Base-by-base conservation (phyloP, 164 flowering plant species). In the Vitis amurensis region DNA sequence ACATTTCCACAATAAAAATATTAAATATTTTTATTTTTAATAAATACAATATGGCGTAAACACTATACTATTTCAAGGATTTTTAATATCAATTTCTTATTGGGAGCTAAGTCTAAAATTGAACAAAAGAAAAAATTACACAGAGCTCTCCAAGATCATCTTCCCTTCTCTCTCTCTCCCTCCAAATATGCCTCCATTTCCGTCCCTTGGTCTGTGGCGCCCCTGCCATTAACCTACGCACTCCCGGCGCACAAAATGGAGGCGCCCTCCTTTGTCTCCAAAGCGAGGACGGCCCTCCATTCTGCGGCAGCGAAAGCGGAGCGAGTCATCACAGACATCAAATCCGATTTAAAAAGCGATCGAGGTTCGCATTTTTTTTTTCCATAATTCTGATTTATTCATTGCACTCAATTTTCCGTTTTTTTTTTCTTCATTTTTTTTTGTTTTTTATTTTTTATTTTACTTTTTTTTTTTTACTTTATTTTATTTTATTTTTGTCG, bases 291-390 rank as follows among this genome's bases (percentile, higher is more conserved):
- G 47, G 98, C 94, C 78, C 82, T 91, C 76, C 86, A 94, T 83
- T 94, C 98, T 48, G 98, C 98, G 27, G 98, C 98, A 0, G 94
- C 93, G 4, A 88, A 85, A 85, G 98, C 97, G 80, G 96, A 91
- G 85, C 85, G 84, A 62, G 96, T 87, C 56, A 63, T 90, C 76
- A 80, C 89, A 23, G 98, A 89, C 65, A 81, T 91, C 11, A 90
- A 90, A 78, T 72, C 87, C 27, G 88, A 84, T 77, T 68, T 76
- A n/a, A 70, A 68, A 71, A 63, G 68, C 62, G 86, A 88, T 83
- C 84, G 76, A 82, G 89, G 92, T 87, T 3, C 11, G 4, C 72
- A 29, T 50, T 58, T 61, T 31, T 17, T 17, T 50, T 69, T 56
- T 71, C 65, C n/a, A 52, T 50, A n/a, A 58, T 31, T 65, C 55